Conservation (phyloP, 139 green algal species). For the Axilococcus clingmanii region DNA sequence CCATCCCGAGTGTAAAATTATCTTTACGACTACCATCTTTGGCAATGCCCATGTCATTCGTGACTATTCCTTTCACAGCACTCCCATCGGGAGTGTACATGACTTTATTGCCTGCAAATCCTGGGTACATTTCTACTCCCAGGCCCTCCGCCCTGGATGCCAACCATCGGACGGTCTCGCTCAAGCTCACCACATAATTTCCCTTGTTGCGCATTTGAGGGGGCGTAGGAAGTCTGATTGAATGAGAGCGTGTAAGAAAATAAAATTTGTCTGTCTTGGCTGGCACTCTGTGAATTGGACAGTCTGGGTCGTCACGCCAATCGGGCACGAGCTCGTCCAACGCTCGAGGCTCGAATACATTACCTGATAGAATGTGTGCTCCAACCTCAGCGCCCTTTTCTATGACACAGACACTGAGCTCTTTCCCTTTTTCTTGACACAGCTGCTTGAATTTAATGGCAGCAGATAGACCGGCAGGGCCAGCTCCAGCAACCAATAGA, state of each 20-base stretch:
- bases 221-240: conserved; percentile 44
- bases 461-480: conserved; percentile 75
- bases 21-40: conserved; percentile 55
- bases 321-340: conserved; percentile 80
- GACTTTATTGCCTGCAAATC: conserved; percentile 61
- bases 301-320: conserved; percentile 52
- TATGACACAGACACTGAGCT: conserved; percentile 81
- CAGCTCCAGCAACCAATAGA: conserved; percentile 79
- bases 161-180: conserved; percentile 62
- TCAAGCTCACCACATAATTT: conserved; percentile 85
- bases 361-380: conserved; percentile 78
- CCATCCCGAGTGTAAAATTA: conserved; percentile 59
- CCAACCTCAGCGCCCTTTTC: conserved; percentile 85
- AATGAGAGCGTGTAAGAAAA: conserved; percentile 24
- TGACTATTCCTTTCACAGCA: conserved; percentile 62
- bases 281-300: conserved; percentile 9
- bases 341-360: conserved; percentile 74
- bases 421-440: conserved; percentile 39
- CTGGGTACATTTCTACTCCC: conserved; percentile 84
- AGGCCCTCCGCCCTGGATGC: conserved; percentile 59
- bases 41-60: conserved; percentile 65
- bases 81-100: conserved; percentile 39
- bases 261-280: conserved; percentile 40
- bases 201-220: conserved; percentile 72
- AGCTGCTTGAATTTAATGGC: conserved; percentile 83